Evolutionary conservation across 2,329 filamentous ascomycete species (phyloP).

Genomic region (Ceratocystiopsis brevicomis): DNA sequence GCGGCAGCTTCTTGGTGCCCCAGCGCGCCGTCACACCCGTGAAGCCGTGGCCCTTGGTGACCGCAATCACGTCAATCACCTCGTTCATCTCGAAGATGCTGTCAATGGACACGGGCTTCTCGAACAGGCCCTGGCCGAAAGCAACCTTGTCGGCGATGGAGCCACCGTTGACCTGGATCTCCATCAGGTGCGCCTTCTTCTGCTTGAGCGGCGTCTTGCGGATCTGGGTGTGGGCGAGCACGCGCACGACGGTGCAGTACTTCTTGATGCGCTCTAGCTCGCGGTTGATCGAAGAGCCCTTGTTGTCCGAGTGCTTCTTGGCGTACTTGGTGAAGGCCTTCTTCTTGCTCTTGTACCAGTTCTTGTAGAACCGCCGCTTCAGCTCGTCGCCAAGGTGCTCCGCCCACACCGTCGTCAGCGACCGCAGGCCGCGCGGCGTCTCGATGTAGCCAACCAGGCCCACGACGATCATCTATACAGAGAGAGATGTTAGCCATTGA

Average conservation of each 20-base stretch:
- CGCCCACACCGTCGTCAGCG: slow-evolving; percentile 98
- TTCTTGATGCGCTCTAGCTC: slow-evolving; percentile 99
- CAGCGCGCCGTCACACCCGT: slow-evolving; percentile 91
- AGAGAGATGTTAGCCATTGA: slow-evolving; percentile 45
- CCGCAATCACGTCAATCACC: slow-evolving; percentile 97
- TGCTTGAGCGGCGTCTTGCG: slow-evolving; percentile 98
- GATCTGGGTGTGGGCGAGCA: slow-evolving; percentile 99
- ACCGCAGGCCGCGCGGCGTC: slow-evolving; percentile 97
- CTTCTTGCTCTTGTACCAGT: slow-evolving; percentile 99
- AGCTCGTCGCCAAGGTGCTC: slow-evolving; percentile 97
- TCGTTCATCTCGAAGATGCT: slow-evolving; percentile 98
- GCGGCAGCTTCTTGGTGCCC: slow-evolving; percentile 99
- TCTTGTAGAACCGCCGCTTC: slow-evolving; percentile 99
- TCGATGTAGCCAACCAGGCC: slow-evolving; percentile 99
- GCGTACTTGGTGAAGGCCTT: slow-evolving; percentile 99
- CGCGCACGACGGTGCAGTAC: slow-evolving; percentile 98
- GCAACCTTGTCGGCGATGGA: slow-evolving; percentile 91
- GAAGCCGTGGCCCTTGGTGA: slow-evolving; percentile 99
- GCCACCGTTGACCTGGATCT: slow-evolving; percentile 99
- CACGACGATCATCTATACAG: slow-evolving; percentile 85
- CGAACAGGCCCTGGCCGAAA: slow-evolving; percentile 88
- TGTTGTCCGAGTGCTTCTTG: slow-evolving; percentile 97
- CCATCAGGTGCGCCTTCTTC: slow-evolving; percentile 99
- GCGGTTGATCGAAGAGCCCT: slow-evolving; percentile 75
- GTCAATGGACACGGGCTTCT: slow-evolving; percentile 92